These are phyloP conservation scores for Conidiobolus incongruus DNA, from an alignment of 371 early-diverging fungal genomes.

Conservation along the genomic window DNA sequence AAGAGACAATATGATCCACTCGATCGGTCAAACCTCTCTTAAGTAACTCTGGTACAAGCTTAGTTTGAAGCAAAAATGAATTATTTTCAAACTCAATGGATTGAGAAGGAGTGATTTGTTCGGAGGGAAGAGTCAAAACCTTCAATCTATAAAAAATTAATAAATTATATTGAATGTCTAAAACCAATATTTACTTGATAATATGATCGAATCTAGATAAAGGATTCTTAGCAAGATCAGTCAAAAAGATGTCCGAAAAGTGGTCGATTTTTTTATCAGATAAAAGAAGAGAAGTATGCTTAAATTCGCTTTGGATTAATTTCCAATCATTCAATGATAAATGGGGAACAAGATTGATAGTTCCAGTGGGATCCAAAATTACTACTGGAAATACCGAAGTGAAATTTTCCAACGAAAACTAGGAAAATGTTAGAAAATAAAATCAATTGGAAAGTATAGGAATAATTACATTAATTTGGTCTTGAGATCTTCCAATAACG, in stretches of 20 bases:
- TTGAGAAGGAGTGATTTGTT: neutral
- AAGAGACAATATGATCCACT: constrained; percentile 24
- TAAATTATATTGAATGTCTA: neutral
- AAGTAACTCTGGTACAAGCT: constrained; percentile 22
- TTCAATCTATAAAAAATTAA: neutral
- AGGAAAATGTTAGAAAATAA: constrained; percentile 3
- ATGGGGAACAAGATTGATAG: constrained; percentile 49
- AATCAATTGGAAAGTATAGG: neutral
- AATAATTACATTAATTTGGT: neutral
- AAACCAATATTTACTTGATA: no score
- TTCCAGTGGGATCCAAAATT: constrained; percentile 65
- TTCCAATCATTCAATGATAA: constrained; percentile 28
- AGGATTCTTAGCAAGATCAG: constrained; percentile 28
- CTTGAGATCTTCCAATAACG: constrained; percentile 26
- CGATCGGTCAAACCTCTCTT: constrained; percentile 42
- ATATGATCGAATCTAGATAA: neutral
- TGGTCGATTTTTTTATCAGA: constrained; percentile 32
- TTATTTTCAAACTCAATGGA: no score
- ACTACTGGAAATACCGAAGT: constrained; percentile 38
- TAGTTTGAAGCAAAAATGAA: constrained; percentile 23
- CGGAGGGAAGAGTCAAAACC: neutral
- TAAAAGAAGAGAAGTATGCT: constrained; percentile 27
- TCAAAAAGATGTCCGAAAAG: constrained; percentile 49
- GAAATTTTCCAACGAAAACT: constrained; percentile 35
- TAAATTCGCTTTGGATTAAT: constrained; percentile 41